Percentiles rank a stretch among this genome's conserved stretches.
Conservation (phyloP, 139 green algal species). For the Mesotaenium endlicherianum region DNA sequence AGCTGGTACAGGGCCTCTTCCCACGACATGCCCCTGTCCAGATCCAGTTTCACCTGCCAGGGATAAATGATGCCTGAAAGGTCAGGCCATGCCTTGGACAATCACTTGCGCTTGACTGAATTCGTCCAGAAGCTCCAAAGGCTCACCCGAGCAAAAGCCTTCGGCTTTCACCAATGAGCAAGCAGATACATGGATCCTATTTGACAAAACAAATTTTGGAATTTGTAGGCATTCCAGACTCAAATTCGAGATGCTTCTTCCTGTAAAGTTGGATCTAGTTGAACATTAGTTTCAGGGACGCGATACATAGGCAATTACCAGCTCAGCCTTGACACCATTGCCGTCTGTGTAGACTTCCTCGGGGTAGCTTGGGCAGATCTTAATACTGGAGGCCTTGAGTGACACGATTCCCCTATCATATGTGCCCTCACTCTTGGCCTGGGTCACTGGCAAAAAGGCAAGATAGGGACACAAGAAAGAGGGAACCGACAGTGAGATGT, state of each 20-base stretch:
- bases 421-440: background rate
- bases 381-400: background rate
- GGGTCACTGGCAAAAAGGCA: background rate
- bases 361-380: background rate
- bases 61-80: too few relatives aligned
- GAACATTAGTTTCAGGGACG: too few relatives aligned
- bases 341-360: background rate
- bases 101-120: too few relatives aligned
- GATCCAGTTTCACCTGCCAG: background rate
- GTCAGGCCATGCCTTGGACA: too few relatives aligned
- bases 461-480: background rate
- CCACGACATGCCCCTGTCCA: background rate
- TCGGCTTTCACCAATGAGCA: too few relatives aligned
- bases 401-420: conserved; percentile 1
- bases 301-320: background rate
- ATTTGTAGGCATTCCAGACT: too few relatives aligned
- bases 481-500: background rate
- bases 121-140: too few relatives aligned
- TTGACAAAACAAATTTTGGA: too few relatives aligned
- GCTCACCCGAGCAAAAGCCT: too few relatives aligned
- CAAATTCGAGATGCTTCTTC: too few relatives aligned
- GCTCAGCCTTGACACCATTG: background rate
- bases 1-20: background rate
- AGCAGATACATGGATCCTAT: too few relatives aligned
- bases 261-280: too few relatives aligned